Evolutionary conservation across 1,284 basidiomycete species (phyloP).

Genomic region (Papiliotrema laurentii): DNA sequence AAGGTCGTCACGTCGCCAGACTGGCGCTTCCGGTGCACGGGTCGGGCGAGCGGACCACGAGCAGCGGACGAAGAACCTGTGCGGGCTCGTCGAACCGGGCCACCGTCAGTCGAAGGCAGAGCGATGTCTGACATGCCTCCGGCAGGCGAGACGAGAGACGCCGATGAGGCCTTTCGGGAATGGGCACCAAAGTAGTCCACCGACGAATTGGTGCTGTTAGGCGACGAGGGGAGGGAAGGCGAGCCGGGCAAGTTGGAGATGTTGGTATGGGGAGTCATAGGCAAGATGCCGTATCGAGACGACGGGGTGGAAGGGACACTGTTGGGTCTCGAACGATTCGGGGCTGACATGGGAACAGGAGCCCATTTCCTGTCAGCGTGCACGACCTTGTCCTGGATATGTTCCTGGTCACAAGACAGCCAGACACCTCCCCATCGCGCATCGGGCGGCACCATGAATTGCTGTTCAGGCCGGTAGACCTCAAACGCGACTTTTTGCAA

Average conservation of each 20-base stretch:
- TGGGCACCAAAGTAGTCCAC: conserved; percentile 41
- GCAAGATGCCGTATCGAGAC: conserved; percentile 34
- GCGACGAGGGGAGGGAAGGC: conserved; percentile 40
- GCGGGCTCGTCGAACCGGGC: conserved; percentile 36
- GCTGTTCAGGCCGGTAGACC: conserved; percentile 60
- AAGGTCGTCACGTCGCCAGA: conserved; percentile 19
- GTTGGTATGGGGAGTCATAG: conserved; percentile 45
- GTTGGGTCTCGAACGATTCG: conserved; percentile 18
- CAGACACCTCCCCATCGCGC: conserved; percentile 32
- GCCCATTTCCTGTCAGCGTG: conserved; percentile 31
- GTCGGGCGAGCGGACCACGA: conserved; percentile 29
- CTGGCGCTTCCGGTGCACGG: conserved; percentile 31
- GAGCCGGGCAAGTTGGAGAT: conserved; percentile 13
- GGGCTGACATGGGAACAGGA: conserved; percentile 10
- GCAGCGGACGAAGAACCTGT: conserved; percentile 25
- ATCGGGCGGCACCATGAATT: conserved; percentile 15
- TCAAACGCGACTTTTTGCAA: conserved; percentile 90
- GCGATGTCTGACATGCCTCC: conserved; percentile 17
- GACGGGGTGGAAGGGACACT: conserved; percentile 40
- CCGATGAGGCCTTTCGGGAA: conserved; percentile 36
- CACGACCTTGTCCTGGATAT: conserved; percentile 27
- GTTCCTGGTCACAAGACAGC: conserved; percentile 41
- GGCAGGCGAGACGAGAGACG: conserved; percentile 31
- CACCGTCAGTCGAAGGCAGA: conserved; percentile 37
- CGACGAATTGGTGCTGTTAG: conserved; percentile 28